Evolutionary conservation across 2,329 filamentous ascomycete genomes (phyloP).

Genomic region (Leptographium radiaticola): DNA sequence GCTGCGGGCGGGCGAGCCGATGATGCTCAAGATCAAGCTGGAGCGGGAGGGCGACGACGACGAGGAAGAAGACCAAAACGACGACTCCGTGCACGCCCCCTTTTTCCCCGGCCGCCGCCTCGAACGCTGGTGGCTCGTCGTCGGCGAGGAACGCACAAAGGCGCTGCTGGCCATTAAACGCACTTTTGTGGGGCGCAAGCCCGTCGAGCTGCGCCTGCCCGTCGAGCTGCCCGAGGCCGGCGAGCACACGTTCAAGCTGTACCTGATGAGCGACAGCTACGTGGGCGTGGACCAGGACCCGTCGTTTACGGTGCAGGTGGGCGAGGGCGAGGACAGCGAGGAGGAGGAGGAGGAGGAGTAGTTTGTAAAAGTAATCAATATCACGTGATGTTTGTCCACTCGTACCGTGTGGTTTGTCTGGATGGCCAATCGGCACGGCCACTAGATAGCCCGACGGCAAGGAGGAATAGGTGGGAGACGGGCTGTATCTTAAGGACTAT

Average conservation of each 20-base stretch:
- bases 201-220: constrained; percentile 69
- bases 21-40: constrained; percentile 73
- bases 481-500: too few species aligned
- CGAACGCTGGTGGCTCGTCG: constrained; percentile 98
- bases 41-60: constrained; percentile 47
- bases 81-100: constrained; percentile 80
- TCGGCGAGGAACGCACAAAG: constrained; percentile 83
- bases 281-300: constrained; percentile 94
- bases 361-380: too few species aligned
- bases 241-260: constrained; percentile 77
- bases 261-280: constrained; percentile 95
- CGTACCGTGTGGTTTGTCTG: too few species aligned
- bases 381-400: too few species aligned
- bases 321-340: constrained; percentile 71
- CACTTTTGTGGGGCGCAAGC: constrained; percentile 63
- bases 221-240: constrained; percentile 72
- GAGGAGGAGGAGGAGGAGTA: neutral
- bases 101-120: constrained; percentile 88
- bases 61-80: constrained; percentile 46
- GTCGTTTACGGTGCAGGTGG: constrained; percentile 70
- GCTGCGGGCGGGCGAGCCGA: constrained; percentile 66
- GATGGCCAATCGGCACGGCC: too few species aligned
- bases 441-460: too few species aligned
- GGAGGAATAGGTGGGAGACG: too few species aligned
- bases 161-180: constrained; percentile 87